These are phyloP conservation scores for Curvularia sp. DNA, from an alignment of 2,329 filamentous ascomycete species.

Conservation along the genomic window DNA sequence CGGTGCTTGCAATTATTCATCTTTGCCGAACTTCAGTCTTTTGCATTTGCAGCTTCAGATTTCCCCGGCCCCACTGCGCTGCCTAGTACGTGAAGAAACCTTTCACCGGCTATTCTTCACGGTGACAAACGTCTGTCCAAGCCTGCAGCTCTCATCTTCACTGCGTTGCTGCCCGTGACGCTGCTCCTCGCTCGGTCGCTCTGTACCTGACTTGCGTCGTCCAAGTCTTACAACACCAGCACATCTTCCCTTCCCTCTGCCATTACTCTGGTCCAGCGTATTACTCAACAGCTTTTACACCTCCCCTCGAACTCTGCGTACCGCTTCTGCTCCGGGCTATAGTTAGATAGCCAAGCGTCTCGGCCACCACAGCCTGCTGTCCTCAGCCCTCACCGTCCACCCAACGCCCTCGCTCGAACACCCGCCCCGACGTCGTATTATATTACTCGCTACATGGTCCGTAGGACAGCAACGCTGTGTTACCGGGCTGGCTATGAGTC, in stretches of 20 bases:
- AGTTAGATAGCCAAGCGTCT: constrained; percentile 17
- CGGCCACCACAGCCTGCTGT: background rate
- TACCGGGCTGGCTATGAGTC: constrained; percentile 50
- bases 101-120: constrained; percentile 31
- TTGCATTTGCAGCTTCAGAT: constrained; percentile 37
- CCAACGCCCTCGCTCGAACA: constrained; percentile 21
- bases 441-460: constrained; percentile 42
- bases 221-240: constrained; percentile 40
- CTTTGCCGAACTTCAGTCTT: constrained; percentile 35
- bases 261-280: constrained; percentile 31
- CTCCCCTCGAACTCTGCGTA: constrained; percentile 33
- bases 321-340: constrained; percentile 31
- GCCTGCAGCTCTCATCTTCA: constrained; percentile 25
- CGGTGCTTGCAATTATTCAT: constrained; percentile 43
- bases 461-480: constrained; percentile 34
- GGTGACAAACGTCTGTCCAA: constrained; percentile 27
- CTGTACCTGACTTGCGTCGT: constrained; percentile 47
- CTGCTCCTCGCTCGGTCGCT: constrained; percentile 21
- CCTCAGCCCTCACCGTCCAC: background rate
- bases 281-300: constrained; percentile 37
- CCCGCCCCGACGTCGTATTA: constrained; percentile 26
- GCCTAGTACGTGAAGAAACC: constrained; percentile 39
- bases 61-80: constrained; percentile 39
- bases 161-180: constrained; percentile 34
- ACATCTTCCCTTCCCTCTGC: constrained; percentile 26